phyloP scores from a whole-genome alignment of 2,329 filamentous ascomycete species.

The Botrytis deweyae region DNA sequence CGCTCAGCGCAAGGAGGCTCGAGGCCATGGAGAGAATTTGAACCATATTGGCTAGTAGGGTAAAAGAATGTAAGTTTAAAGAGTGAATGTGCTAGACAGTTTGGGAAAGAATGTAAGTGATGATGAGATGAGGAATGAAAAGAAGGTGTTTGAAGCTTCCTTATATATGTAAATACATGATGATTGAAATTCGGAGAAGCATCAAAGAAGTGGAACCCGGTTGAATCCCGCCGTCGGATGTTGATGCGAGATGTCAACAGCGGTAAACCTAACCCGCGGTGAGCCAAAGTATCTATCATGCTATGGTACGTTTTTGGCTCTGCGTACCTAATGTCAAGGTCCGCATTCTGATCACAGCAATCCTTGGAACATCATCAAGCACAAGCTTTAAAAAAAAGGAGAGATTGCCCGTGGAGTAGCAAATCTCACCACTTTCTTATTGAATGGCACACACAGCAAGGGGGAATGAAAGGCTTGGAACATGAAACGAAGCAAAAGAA shows the following conservation, averaged over 20 bases:
- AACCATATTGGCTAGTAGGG: slow-evolving; percentile 31
- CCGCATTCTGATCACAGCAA: background rate
- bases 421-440: background rate
- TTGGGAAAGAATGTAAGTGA: slow-evolving; percentile 13
- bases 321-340: background rate
- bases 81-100: slow-evolving; percentile 12
- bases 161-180: slow-evolving; percentile 3
- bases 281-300: background rate
- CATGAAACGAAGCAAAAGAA: slow-evolving; percentile 13
- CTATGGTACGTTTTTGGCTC: background rate
- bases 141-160: background rate
- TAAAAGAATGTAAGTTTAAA: slow-evolving; percentile 14
- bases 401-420: background rate
- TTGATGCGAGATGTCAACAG: background rate
- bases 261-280: background rate
- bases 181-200: slow-evolving; percentile 8
- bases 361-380: background rate
- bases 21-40: slow-evolving; percentile 28
- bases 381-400: background rate
- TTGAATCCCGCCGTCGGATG: background rate
- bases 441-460: background rate
- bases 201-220: background rate
- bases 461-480: background rate
- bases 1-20: slow-evolving; percentile 28
- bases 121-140: slow-evolving; percentile 11